Conservation (phyloP, 495 filamentous ascomycete genomes). For the Cercophora newfieldiana region DNA sequence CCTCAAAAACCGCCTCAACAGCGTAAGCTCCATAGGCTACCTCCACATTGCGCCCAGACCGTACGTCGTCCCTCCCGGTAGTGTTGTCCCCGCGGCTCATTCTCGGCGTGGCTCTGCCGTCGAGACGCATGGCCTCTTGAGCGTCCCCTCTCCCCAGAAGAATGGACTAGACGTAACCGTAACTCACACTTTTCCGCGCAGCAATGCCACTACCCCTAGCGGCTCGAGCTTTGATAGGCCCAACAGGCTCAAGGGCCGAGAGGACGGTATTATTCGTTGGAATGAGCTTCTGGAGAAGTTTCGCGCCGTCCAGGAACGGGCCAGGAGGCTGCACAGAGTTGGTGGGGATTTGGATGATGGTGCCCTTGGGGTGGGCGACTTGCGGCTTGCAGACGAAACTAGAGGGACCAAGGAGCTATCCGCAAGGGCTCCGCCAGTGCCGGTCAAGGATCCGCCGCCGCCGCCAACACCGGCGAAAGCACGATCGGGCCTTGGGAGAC, state of each 20-base stretch:
- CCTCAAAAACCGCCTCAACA: conserved; percentile 94
- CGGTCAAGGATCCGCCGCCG: conserved; percentile 44
- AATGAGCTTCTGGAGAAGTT: conserved; percentile 96
- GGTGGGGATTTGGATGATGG: conserved; percentile 44
- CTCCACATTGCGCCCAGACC: conserved; percentile 79
- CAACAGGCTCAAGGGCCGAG: conserved; percentile 77
- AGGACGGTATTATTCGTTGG: conserved; percentile 87
- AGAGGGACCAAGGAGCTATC: conserved; percentile 27
- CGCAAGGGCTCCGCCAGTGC: conserved; percentile 35
- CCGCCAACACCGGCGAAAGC: conserved; percentile 49
- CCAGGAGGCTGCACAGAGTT: conserved; percentile 50
- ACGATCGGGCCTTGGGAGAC: conserved; percentile 63
- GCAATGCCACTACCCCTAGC: conserved; percentile 48
- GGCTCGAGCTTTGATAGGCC: conserved; percentile 69
- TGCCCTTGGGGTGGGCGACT: conserved; percentile 37
- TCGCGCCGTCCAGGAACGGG: conserved; percentile 80
- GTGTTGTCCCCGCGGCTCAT: conserved; percentile 29
- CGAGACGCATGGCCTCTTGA: conserved; percentile 40
- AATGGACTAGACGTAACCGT: conserved; percentile 16
- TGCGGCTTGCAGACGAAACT: conserved; percentile 41
- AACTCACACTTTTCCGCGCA: conserved; percentile 32
- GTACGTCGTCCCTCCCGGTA: conserved; percentile 56
- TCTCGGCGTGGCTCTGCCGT: conserved; percentile 24
- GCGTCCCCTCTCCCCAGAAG: conserved; percentile 26
- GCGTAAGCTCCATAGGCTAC: conserved; percentile 94